Conservation (phyloP, 2,329 filamentous ascomycete species). For the Colletotrichum somersetense region DNA sequence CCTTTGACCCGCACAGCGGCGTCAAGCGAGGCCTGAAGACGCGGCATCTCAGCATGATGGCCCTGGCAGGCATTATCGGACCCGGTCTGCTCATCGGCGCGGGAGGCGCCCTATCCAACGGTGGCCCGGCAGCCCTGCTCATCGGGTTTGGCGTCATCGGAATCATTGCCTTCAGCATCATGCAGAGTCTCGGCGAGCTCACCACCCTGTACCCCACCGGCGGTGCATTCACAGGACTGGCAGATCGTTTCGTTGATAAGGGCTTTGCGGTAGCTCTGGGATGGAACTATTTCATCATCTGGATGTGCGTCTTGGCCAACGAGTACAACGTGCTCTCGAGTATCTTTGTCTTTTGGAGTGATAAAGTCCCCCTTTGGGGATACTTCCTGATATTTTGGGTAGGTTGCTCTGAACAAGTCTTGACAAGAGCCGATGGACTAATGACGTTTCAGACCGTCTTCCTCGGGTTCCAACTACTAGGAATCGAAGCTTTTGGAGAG, state of each 20-base stretch:
- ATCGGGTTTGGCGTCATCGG: slow-evolving; percentile 82
- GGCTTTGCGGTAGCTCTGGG: slow-evolving; percentile 77
- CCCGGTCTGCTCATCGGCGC: slow-evolving; percentile 80
- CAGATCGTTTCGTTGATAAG: slow-evolving; percentile 78
- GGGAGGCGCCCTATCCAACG: slow-evolving; percentile 75
- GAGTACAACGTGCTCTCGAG: slow-evolving; percentile 78
- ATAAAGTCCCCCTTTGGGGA: slow-evolving; percentile 71
- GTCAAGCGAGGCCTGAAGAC: slow-evolving; percentile 79
- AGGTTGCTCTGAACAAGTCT: slow-evolving; percentile 36
- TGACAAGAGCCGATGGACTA: too few relatives aligned
- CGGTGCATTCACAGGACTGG: slow-evolving; percentile 78
- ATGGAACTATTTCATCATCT: slow-evolving; percentile 80
- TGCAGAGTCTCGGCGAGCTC: slow-evolving; percentile 81
- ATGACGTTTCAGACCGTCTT: slow-evolving; percentile 62
- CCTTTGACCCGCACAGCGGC: slow-evolving; percentile 71
- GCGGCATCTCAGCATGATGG: slow-evolving; percentile 76
- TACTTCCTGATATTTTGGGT: slow-evolving; percentile 83
- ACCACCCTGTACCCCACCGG: slow-evolving; percentile 79
- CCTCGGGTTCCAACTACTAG: slow-evolving; percentile 75
- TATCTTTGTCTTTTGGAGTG: slow-evolving; percentile 76
- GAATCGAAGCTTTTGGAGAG: slow-evolving; percentile 81
- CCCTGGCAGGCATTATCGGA: slow-evolving; percentile 72
- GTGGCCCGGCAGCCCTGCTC: slow-evolving; percentile 78
- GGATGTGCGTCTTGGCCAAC: slow-evolving; percentile 74
- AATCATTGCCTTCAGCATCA: slow-evolving; percentile 75